These are phyloP conservation scores for Phytophthora colocasiae DNA, from an alignment of 352 stramenopile genomes.

Conservation along the genomic window DNA sequence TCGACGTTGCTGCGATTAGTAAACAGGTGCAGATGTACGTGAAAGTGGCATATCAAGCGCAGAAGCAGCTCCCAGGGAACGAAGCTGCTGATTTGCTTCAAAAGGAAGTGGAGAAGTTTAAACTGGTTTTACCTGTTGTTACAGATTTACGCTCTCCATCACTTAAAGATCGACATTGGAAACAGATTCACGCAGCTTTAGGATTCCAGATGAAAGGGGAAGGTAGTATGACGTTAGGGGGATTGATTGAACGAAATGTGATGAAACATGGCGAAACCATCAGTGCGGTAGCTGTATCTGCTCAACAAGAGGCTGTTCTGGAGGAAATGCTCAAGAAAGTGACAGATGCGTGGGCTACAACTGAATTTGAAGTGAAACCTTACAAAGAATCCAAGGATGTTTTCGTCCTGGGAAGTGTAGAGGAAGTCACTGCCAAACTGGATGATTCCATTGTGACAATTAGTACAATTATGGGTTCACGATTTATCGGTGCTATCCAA, in stretches of 20 bases:
- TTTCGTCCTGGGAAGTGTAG: slow-evolving; percentile 92
- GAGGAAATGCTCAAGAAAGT: slow-evolving; percentile 96
- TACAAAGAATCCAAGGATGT: slow-evolving; percentile 96
- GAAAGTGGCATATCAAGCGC: slow-evolving; percentile 87
- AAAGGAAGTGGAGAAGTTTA: slow-evolving; percentile 91
- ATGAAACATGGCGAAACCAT: slow-evolving; percentile 91
- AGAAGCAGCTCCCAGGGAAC: slow-evolving; percentile 90
- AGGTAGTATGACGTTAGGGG: slow-evolving; percentile 79
- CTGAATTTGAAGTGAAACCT: slow-evolving; percentile 92
- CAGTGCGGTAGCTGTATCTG: slow-evolving; percentile 81
- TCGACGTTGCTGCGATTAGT: slow-evolving; percentile 89
- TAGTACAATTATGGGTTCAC: slow-evolving; percentile 92
- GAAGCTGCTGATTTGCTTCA: slow-evolving; percentile 85
- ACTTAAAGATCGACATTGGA: slow-evolving; percentile 83
- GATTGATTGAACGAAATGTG: slow-evolving; percentile 89
- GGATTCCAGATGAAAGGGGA: slow-evolving; percentile 92
- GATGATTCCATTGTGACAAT: slow-evolving; percentile 95
- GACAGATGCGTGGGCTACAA: slow-evolving; percentile 87
- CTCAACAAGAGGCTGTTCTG: slow-evolving; percentile 91
- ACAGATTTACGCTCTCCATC: slow-evolving; percentile 69
- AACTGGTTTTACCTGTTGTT: slow-evolving; percentile 83
- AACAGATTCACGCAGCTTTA: slow-evolving; percentile 74
- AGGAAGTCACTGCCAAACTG: slow-evolving; percentile 91
- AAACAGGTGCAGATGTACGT: slow-evolving; percentile 92
- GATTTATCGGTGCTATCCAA: slow-evolving; percentile 92